Conservation (phyloP, 345 rosid genomes). For the Salix exigua region DNA sequence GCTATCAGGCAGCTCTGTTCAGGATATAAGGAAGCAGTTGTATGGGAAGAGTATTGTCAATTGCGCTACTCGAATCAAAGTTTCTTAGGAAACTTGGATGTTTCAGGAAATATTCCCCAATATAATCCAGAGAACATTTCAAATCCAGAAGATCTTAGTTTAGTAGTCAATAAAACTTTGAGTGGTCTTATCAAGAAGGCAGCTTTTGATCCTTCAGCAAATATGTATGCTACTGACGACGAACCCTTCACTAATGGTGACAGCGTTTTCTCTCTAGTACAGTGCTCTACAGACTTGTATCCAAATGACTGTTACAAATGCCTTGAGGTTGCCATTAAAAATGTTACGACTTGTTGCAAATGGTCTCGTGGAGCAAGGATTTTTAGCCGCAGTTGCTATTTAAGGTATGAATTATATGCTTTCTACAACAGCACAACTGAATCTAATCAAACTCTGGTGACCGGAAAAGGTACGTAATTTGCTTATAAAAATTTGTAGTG, state of each 20-base stretch:
- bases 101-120: constrained; percentile 17
- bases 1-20: constrained; percentile 23
- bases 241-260: neutral
- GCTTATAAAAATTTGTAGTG: neutral
- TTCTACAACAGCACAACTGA: constrained; percentile 25
- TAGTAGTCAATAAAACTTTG: constrained; percentile 24
- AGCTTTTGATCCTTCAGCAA: constrained; percentile 7
- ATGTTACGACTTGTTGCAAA: constrained; percentile 21
- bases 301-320: constrained; percentile 28
- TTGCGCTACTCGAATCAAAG: constrained; percentile 26
- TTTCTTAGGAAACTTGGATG: constrained; percentile 31
- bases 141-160: constrained; percentile 19
- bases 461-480: constrained; percentile 18
- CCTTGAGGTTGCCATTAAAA: constrained; percentile 25
- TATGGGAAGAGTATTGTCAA: constrained; percentile 41
- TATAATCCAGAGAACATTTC: constrained; percentile 15
- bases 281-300: constrained; percentile 36
- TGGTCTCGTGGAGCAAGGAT: constrained; percentile 33
- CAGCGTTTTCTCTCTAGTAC: constrained; percentile 26
- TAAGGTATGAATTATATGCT: constrained; percentile 41
- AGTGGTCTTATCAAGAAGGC: constrained; percentile 16
- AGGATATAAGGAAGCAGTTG: constrained; percentile 19
- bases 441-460: neutral
- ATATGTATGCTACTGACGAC: constrained; percentile 14
- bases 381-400: constrained; percentile 40